These are phyloP conservation scores for Lepidium sativum DNA, from an alignment of 345 rosid genomes.

Conservation along the genomic window DNA sequence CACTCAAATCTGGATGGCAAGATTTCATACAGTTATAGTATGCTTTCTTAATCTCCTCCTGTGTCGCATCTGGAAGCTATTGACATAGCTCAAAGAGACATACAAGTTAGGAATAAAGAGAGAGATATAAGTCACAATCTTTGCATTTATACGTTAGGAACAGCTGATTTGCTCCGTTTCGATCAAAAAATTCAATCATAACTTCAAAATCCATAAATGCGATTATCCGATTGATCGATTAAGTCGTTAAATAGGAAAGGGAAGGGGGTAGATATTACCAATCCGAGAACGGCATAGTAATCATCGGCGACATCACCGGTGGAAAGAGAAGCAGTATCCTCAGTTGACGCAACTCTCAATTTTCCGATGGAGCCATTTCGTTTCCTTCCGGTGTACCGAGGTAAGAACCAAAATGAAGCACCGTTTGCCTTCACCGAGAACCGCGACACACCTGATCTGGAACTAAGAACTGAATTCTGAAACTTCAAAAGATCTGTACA, in stretches of 20 bases:
- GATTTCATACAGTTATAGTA: conserved; percentile 96
- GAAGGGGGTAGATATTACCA: conserved; percentile 36
- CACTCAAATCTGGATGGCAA: conserved; percentile 95
- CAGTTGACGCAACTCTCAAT: conserved; percentile 45
- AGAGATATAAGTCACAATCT: too few relatives aligned
- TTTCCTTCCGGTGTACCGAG: conserved; percentile 24
- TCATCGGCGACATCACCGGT: conserved; percentile 56
- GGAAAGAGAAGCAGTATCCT: conserved; percentile 37
- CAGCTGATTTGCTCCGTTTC: not conserved
- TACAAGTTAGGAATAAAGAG: not conserved
- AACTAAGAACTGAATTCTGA: conserved; percentile 33
- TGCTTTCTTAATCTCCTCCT: conserved; percentile 80
- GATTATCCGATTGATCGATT: not conserved
- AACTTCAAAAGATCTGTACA: conserved; percentile 62
- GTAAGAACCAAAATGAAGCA: conserved; percentile 22
- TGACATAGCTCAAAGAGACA: not conserved
- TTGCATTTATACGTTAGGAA: too few relatives aligned
- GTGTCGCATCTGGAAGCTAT: conserved; percentile 84
- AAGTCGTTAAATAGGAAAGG: not conserved
- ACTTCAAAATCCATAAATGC: not conserved
- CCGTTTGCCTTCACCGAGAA: conserved; percentile 20
- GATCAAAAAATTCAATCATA: not conserved
- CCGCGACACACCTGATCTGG: conserved; percentile 31
- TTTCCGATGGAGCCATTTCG: conserved; percentile 24
- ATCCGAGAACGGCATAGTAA: conserved; percentile 78